Evolutionary conservation across 164 flowering plant species (phyloP), one percentile per base, ranked within the genome.

Genomic region (Sextonia rubra): DNA sequence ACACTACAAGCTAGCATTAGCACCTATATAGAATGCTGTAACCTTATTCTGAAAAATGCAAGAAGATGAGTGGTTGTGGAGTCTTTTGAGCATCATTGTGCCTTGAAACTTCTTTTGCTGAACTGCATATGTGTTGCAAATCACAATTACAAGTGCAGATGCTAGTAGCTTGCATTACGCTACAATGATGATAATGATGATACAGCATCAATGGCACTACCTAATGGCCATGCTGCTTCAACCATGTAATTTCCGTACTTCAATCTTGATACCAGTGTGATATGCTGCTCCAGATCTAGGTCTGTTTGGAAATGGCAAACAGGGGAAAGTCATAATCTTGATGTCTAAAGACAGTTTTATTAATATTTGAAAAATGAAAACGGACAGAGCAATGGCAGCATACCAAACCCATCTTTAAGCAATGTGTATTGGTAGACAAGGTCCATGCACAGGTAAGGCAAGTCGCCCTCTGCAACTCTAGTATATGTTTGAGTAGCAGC

Each of bases 391-490:
- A 66, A 29, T 3, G 3, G 30, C 12, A 68, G 76, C 85, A 66
- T 76, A 87, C 90, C 90, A 72, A 87, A 87, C 17, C 90, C 90
- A 73, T 85, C 85, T 29, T 82, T 80, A 32, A 87, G 87, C 69
- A 87, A 66, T 4, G 86, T 84, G 79, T 66, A 82, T 74, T 87
- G 83, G 73, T 87, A 87, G 12, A 82, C 84, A 37, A 87, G 90
- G 77, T 87, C 90, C 90, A 87, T 82, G 82, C 88, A 85, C 47
- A 85, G 37, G 69, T 78, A 87, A 15, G 88, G 90, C 61, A 85
- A 75, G 70, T 82, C 77, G 32, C 73, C 83, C 2, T 68, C 75
- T n/a, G 82, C 84, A 20, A 78, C 87, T 29, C 26, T 47, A 14
- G 73, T 61, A 70, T 52, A 70, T 52, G 69, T 64, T 27, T 76